Conservation (phyloP, 495 filamentous ascomycete species). For the Aspergillus saccharolyticus region DNA sequence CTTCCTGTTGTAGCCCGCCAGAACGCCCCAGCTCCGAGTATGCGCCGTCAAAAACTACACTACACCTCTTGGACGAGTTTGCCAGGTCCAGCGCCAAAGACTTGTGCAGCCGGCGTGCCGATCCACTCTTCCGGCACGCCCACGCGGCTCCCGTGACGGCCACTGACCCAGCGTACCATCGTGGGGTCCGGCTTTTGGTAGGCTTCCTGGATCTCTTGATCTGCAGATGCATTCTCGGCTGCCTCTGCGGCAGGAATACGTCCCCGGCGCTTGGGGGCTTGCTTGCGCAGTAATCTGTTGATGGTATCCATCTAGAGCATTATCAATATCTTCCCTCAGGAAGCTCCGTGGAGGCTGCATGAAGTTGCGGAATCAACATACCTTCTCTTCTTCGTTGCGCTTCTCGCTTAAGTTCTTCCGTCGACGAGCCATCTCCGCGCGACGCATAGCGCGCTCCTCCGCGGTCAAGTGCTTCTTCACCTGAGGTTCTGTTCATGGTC, state of each 20-base stretch:
- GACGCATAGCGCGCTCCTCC: constrained; percentile 90
- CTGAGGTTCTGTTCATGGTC: constrained; percentile 66
- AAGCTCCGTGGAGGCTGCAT: too few relatives aligned
- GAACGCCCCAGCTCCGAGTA: constrained; percentile 26
- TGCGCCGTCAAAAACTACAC: constrained; percentile 11
- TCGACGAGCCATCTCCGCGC: constrained; percentile 92
- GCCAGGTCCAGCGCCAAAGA: constrained; percentile 46
- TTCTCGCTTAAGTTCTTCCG: constrained; percentile 97
- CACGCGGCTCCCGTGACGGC: constrained; percentile 58
- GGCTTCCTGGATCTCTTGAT: constrained; percentile 49
- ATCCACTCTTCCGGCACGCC: constrained; percentile 83
- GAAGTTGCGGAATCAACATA: constrained; percentile 26
- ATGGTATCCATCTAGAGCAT: constrained; percentile 84
- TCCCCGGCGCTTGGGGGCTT: constrained; percentile 78
- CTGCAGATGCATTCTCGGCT: constrained; percentile 44
- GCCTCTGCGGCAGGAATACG: constrained; percentile 45
- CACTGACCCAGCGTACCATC: constrained; percentile 77
- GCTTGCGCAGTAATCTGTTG: constrained; percentile 92
- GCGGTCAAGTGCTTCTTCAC: constrained; percentile 89
- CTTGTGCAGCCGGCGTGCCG: constrained; percentile 56
- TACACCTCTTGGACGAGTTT: constrained; percentile 47
- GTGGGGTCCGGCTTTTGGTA: constrained; percentile 57
- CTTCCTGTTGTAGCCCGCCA: constrained; percentile 2
- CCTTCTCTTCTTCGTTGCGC: constrained; percentile 98
- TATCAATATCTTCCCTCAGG: too few relatives aligned